Evolutionary conservation across 2,329 filamentous ascomycete species (phyloP).

Genomic region (Venturia pyrina): DNA sequence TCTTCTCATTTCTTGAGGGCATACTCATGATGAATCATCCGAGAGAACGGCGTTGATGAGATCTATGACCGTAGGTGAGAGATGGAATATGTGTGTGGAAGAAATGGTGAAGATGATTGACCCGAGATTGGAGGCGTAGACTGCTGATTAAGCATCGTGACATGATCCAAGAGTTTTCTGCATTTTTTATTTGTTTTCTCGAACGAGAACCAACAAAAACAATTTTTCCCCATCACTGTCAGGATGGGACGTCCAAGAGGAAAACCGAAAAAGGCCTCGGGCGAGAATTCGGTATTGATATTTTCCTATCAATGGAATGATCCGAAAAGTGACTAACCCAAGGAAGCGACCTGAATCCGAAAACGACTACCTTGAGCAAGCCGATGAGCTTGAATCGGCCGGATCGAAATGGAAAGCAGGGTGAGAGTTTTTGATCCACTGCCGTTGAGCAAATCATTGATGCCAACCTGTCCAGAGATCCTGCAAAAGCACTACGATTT

Average conservation of each 20-base stretch:
- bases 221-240: not conserved
- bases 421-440: not conserved
- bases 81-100: not conserved
- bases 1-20: too few relatives aligned
- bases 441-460: too few relatives aligned
- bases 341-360: conserved; percentile 36
- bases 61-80: not conserved
- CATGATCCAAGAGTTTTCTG: not conserved
- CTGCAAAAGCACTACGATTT: conserved; percentile 52
- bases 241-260: not conserved
- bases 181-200: not conserved
- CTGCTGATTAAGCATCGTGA: not conserved
- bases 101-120: not conserved
- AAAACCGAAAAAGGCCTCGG: not conserved
- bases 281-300: not conserved
- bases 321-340: not conserved
- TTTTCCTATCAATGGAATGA: too few relatives aligned
- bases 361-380: conserved; percentile 59
- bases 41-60: too few relatives aligned
- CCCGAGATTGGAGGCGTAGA: not conserved
- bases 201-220: not conserved
- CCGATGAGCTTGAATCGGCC: conserved; percentile 59
- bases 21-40: not conserved
- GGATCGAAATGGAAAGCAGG: conserved; percentile 64
- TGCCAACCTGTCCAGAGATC: conserved; percentile 37